A percentile compares a stretch with the other conserved stretches of the same genome.
Evolutionary conservation across 495 filamentous ascomycete genomes (phyloP).

Genomic region (Amniculicola lignicola): DNA sequence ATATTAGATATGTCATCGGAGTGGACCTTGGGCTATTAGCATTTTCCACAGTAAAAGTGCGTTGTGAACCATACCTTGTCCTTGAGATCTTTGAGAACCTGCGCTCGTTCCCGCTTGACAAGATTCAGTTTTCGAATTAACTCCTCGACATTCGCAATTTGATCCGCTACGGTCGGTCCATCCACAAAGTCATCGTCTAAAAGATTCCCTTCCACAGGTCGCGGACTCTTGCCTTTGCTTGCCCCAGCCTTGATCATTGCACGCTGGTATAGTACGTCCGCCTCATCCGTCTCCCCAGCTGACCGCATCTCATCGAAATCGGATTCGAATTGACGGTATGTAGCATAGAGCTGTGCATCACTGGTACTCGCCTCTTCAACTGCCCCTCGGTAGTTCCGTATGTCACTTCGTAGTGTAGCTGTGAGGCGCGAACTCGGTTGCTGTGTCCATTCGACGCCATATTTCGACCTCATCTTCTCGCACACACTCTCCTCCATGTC

Average conservation of each 20-base stretch:
- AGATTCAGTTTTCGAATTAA: slow-evolving; percentile 87
- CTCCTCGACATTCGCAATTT: slow-evolving; percentile 85
- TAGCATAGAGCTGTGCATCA: slow-evolving; percentile 79
- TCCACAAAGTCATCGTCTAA: slow-evolving; percentile 81
- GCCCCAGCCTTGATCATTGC: slow-evolving; percentile 69
- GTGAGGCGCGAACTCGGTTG: slow-evolving; percentile 90
- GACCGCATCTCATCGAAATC: slow-evolving; percentile 95
- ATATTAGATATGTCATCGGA: slow-evolving; percentile 96
- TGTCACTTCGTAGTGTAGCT: slow-evolving; percentile 78
- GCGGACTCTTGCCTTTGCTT: slow-evolving; percentile 62
- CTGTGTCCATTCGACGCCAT: slow-evolving; percentile 93
- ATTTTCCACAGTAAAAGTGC: neutral
- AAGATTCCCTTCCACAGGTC: slow-evolving; percentile 66
- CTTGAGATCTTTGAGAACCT: slow-evolving; percentile 94
- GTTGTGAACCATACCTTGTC: slow-evolving; percentile 67
- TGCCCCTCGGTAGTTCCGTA: slow-evolving; percentile 80
- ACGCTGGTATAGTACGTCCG: slow-evolving; percentile 82
- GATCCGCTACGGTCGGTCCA: slow-evolving; percentile 75
- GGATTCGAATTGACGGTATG: slow-evolving; percentile 74
- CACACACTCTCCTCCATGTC: slow-evolving; percentile 97
- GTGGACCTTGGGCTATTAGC: slow-evolving; percentile 63
- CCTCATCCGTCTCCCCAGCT: slow-evolving; percentile 83
- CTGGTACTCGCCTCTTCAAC: slow-evolving; percentile 85
- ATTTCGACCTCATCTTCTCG: slow-evolving; percentile 98
- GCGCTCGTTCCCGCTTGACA: slow-evolving; percentile 82